Base-by-base conservation (phyloP, 148 eudicot genomes). In the Persicaria maculosa region DNA sequence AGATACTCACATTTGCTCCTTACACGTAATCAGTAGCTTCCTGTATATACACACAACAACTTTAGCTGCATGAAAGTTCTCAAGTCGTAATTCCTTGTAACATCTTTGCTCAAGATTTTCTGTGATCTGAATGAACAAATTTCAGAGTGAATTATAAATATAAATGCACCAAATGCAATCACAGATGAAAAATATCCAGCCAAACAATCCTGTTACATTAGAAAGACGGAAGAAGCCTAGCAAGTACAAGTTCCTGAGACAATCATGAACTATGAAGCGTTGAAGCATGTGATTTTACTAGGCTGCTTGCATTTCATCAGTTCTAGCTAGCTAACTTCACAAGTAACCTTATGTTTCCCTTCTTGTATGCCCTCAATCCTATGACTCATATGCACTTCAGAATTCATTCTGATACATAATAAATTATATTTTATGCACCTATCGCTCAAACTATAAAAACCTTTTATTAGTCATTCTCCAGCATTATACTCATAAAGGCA, bases 1-100 rank as follows among this genome's bases (percentile, higher is more conserved):
- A 40, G 48, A 58, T 7, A 58, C 99, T 84, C 81, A 95, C 99
- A 95, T 85, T 87, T 92, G 96, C 74, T 95, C 99, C 84, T 82
- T 92, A 78, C 99, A 95, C 59, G 96, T 79, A 44, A 81, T 54
- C 78, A 92, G 74, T 78, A 95, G 80, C 75, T 92, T 95, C 86
- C 79, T 85, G 86, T 92, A 95, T 68, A 95, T 81, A 61, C 81
- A 84, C 89, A 89, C 82, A 77, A 90, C 91, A 76, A 86, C 74
- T 83, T 90, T 95, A 43, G 86, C 93, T 6, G 85, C 82, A 50
- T 74, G 81, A 71, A 79, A 90, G 68, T 92, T 95, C 77, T 86
- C 91, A 72, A 48, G 80, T 55, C 97, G 79, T 73, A 95, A 73
- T 80, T 95, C 98, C 86, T 90, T 95, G 86, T 90, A 95, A 81